These are phyloP conservation scores for Botrytis hyacinthi DNA, from an alignment of 2,329 filamentous ascomycete genomes.

Conservation along the genomic window DNA sequence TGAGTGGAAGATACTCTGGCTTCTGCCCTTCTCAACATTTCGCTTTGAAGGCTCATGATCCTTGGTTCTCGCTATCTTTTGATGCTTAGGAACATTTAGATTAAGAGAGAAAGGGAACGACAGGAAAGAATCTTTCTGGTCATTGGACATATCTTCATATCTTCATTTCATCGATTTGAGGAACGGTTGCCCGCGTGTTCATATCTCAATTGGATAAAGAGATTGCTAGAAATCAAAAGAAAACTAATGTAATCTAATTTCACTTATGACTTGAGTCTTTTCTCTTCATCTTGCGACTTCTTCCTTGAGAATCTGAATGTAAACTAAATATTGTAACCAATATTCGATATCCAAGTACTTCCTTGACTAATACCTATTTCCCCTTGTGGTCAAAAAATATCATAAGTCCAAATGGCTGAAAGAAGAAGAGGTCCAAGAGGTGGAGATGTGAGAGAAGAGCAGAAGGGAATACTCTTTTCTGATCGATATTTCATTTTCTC, in stretches of 20 bases:
- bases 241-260: neutral
- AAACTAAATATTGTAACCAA: no score
- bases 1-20: neutral
- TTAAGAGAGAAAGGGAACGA: neutral
- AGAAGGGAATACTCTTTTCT: neutral
- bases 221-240: neutral
- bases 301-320: neutral
- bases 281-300: rapidly evolving
- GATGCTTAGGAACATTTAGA: neutral
- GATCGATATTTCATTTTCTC: neutral
- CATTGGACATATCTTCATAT: neutral
- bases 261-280: neutral
- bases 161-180: neutral
- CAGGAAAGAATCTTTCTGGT: neutral
- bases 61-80: neutral
- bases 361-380: no score
- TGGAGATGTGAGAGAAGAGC: neutral
- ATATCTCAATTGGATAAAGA: neutral
- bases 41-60: neutral
- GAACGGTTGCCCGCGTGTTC: rapidly evolving
- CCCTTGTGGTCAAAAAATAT: no score
- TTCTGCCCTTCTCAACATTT: neutral
- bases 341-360: no score
- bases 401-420: no score
- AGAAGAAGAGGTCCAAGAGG: no score